Percentiles rank a stretch among this genome's conserved stretches.
phyloP scores from a whole-genome alignment of 2,329 filamentous ascomycete species.

The Calonectria henricotiae region DNA sequence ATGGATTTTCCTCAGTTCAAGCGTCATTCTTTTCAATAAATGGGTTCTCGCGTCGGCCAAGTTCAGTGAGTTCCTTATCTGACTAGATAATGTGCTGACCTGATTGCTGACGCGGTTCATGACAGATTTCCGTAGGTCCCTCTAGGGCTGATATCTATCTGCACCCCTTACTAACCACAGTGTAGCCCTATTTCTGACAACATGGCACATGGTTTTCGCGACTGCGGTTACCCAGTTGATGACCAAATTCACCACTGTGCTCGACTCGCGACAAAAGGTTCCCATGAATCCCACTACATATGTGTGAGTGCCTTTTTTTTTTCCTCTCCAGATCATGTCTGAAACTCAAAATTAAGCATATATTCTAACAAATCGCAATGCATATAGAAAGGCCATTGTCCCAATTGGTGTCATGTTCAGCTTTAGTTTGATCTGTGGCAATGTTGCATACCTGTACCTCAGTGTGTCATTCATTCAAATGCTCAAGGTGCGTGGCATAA shows the following conservation, averaged over 20 bases:
- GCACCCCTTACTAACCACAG: not conserved
- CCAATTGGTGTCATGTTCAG: conserved; percentile 36
- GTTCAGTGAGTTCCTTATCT: conserved; percentile 25
- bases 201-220: conserved; percentile 39
- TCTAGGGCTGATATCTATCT: not conserved
- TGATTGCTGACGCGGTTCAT: not conserved
- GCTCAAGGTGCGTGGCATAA: conserved; percentile 22
- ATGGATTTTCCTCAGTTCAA: conserved; percentile 35
- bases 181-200: conserved; percentile 35
- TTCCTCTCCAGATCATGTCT: no score
- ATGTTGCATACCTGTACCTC: conserved; percentile 35
- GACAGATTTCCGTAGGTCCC: conserved; percentile 34
- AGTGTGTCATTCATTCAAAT: conserved; percentile 39
- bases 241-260: conserved; percentile 33
- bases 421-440: conserved; percentile 37
- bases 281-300: conserved; percentile 34
- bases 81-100: not conserved
- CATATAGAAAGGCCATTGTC: conserved; percentile 30
- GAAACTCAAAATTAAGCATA: not conserved
- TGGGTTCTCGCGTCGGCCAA: conserved; percentile 36
- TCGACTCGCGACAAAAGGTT: conserved; percentile 38
- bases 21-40: conserved; percentile 39
- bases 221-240: conserved; percentile 31
- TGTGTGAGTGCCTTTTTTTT: conserved; percentile 5
- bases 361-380: not conserved